These are phyloP conservation scores for Xylariaceae sp. DNA, from an alignment of 2,329 filamentous ascomycete genomes.

Conservation along the genomic window DNA sequence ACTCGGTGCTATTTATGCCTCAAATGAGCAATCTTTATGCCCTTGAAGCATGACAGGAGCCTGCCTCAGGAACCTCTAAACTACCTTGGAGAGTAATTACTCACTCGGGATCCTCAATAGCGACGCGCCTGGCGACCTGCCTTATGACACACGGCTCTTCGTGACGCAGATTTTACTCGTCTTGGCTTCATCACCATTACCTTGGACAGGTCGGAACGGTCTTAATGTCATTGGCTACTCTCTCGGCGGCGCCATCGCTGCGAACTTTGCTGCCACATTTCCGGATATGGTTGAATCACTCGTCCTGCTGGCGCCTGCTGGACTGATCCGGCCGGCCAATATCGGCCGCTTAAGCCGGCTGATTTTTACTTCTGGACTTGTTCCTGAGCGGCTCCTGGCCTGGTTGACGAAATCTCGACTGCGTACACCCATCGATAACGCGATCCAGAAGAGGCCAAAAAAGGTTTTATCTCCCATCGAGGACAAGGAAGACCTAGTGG, in stretches of 20 bases:
- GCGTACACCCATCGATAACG: constrained; percentile 45
- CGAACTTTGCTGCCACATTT: constrained; percentile 70
- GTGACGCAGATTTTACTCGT: constrained; percentile 67
- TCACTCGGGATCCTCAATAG: no score
- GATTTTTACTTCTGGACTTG: constrained; percentile 51
- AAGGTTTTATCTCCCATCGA: constrained; percentile 15
- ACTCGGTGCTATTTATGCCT: no score
- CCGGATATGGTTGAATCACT: constrained; percentile 65
- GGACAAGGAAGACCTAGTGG: constrained; percentile 32
- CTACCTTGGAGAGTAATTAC: no score
- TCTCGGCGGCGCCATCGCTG: constrained; percentile 73
- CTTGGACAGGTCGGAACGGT: constrained; percentile 57
- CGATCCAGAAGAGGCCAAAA: constrained; percentile 26
- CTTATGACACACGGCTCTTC: constrained; percentile 72
- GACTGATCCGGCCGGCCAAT: constrained; percentile 59
- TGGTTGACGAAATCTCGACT: constrained; percentile 46
- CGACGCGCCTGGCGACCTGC: constrained; percentile 60
- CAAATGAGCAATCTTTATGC: no score
- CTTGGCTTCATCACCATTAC: constrained; percentile 63
- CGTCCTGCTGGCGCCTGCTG: constrained; percentile 73
- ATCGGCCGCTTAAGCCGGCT: constrained; percentile 48
- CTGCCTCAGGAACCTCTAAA: no score
- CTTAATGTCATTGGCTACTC: constrained; percentile 76
- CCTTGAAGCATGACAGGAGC: no score
- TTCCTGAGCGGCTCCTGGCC: constrained; percentile 51